phyloP scores from a whole-genome alignment of 352 stramenopile species.

The Globisporangium irregulare region DNA sequence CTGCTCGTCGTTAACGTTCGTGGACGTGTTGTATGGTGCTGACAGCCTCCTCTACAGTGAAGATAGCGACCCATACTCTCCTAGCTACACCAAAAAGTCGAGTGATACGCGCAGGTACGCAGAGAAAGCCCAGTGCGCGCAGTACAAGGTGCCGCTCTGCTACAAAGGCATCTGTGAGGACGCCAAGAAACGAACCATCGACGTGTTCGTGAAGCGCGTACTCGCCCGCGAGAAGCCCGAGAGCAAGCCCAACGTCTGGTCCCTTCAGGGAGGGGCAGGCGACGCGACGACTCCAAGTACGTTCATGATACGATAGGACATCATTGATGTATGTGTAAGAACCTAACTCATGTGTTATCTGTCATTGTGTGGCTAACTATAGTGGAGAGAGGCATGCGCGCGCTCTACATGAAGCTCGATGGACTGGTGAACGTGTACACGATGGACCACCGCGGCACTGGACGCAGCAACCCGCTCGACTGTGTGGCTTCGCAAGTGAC shows the following conservation, averaged over 20 bases:
- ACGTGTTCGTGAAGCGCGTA: constrained; percentile 37
- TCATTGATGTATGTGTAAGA: too few relatives aligned
- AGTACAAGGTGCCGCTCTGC: constrained; percentile 21
- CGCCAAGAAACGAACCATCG: constrained; percentile 14
- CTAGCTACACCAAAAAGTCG: too few relatives aligned
- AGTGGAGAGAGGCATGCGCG: constrained; percentile 40
- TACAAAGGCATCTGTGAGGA: constrained; percentile 18
- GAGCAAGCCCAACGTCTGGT: constrained; percentile 34
- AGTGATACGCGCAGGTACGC: too few relatives aligned
- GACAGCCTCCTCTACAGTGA: too few relatives aligned
- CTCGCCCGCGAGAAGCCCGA: constrained; percentile 18
- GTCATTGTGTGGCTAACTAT: too few relatives aligned
- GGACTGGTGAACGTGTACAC: constrained; percentile 51
- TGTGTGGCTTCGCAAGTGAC: constrained; percentile 38
- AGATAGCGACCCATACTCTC: too few relatives aligned
- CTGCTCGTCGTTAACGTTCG: constrained; percentile 12
- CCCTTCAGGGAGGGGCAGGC: constrained; percentile 41
- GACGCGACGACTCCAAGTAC: constrained; percentile 35
- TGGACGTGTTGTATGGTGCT: neutral
- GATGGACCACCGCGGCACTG: constrained; percentile 51
- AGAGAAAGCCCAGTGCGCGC: constrained; percentile 12
- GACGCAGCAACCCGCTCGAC: constrained; percentile 36
- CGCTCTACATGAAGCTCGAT: constrained; percentile 24
- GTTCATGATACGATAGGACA: too few relatives aligned
- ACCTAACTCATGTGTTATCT: too few relatives aligned